These are phyloP conservation scores for Emericellopsis cladophorae DNA, from an alignment of 2,329 filamentous ascomycete genomes.

Conservation along the genomic window DNA sequence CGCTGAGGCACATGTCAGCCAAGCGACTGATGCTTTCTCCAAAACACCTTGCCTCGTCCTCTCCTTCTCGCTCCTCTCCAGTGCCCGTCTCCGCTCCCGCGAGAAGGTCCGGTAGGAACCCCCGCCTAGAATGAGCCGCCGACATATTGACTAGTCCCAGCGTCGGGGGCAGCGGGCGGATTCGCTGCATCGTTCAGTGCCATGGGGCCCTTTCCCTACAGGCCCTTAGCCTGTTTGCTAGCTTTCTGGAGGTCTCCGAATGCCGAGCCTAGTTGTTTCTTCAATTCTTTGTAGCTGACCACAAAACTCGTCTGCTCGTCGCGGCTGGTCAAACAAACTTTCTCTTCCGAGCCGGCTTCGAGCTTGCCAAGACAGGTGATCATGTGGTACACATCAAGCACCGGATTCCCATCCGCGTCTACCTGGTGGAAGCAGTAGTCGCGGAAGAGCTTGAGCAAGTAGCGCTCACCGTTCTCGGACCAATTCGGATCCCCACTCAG, in stretches of 20 bases:
- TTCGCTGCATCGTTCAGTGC: neutral
- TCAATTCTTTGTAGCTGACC: slow-evolving; percentile 83
- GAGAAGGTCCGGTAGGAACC: too few species aligned
- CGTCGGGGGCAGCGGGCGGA: too few species aligned
- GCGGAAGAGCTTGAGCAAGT: slow-evolving; percentile 86
- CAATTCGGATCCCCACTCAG: slow-evolving; percentile 66
- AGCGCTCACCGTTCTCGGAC: slow-evolving; percentile 88
- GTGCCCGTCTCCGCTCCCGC: too few species aligned
- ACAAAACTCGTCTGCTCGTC: slow-evolving; percentile 86
- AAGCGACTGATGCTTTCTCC: too few species aligned
- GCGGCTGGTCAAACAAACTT: slow-evolving; percentile 71
- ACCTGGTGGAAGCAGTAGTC: slow-evolving; percentile 98
- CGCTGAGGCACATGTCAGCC: too few species aligned
- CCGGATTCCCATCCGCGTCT: slow-evolving; percentile 69
- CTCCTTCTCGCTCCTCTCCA: too few species aligned
- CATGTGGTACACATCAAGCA: slow-evolving; percentile 80
- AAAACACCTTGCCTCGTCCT: too few species aligned
- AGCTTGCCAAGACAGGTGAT: slow-evolving; percentile 80
- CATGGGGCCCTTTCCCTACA: slow-evolving; percentile 12
- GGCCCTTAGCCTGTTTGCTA: slow-evolving; percentile 20
- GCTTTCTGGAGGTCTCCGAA: slow-evolving; percentile 46
- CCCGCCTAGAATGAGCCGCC: too few species aligned
- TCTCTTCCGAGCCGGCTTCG: slow-evolving; percentile 80
- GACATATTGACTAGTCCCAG: too few species aligned
- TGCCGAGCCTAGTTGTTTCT: slow-evolving; percentile 44